These are phyloP conservation scores for Colletotrichum eremochloae DNA, from an alignment of 2,329 filamentous ascomycete species.

Conservation along the genomic window DNA sequence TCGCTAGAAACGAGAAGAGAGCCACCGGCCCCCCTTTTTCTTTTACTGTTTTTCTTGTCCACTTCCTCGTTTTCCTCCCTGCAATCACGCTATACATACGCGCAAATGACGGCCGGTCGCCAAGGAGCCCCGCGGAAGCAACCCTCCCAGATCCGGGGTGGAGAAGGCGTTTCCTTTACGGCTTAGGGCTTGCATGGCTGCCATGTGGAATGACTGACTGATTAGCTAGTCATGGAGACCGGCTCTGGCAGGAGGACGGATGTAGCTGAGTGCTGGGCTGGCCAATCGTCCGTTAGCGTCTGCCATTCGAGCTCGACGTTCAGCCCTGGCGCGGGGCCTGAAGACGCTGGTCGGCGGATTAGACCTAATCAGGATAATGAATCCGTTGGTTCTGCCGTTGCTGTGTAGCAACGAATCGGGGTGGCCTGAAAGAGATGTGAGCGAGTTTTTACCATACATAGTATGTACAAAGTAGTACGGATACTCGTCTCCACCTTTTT, in stretches of 20 bases:
- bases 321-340: background rate
- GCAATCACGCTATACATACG: slow-evolving; percentile 18
- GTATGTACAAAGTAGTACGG: too few relatives aligned
- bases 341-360: slow-evolving; percentile 15
- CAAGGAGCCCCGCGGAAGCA: slow-evolving; percentile 39
- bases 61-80: background rate
- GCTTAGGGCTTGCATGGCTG: slow-evolving; percentile 41
- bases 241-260: slow-evolving; percentile 13
- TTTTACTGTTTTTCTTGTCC: background rate
- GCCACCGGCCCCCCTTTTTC: background rate
- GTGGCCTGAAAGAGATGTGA: slow-evolving; percentile 17
- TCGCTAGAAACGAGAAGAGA: background rate
- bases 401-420: slow-evolving; percentile 26
- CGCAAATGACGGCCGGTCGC: slow-evolving; percentile 29
- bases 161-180: slow-evolving; percentile 24
- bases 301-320: slow-evolving; percentile 17
- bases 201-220: slow-evolving; percentile 41
- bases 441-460: background rate
- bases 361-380: slow-evolving; percentile 18
- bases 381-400: slow-evolving; percentile 1
- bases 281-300: slow-evolving; percentile 8
- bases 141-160: slow-evolving; percentile 38
- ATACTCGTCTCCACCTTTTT: background rate
- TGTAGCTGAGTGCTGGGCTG: background rate
- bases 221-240: slow-evolving; percentile 4